phyloP scores from a whole-genome alignment of 345 rosid genomes.

The Sapria himalayana region DNA sequence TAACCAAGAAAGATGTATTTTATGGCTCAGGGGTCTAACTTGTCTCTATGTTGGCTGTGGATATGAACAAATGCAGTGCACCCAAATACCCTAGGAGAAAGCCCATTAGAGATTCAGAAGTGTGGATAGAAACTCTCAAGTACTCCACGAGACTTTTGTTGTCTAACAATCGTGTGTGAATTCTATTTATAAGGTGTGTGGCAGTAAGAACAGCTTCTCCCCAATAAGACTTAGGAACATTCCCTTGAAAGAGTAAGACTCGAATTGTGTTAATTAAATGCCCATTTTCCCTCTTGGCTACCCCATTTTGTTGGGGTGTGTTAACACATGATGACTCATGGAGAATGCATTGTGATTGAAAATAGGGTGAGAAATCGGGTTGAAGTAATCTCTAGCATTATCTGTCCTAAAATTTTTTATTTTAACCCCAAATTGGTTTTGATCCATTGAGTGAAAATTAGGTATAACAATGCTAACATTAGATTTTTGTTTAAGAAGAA shows the following conservation, averaged over 20 bases:
- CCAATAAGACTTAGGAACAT: not conserved
- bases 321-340: not conserved
- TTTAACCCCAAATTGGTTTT: not conserved
- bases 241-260: not conserved
- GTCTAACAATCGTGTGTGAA: not conserved
- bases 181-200: not conserved
- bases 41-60: not conserved
- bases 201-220: not conserved
- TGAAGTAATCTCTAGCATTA: not conserved
- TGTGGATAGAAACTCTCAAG: not conserved
- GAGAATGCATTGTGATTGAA: not conserved
- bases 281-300: not conserved
- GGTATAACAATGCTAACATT: not conserved
- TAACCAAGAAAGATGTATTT: too few species aligned
- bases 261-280: not conserved
- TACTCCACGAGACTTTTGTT: not conserved
- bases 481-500: not conserved
- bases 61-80: not conserved
- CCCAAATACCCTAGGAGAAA: not conserved
- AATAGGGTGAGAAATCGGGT: not conserved
- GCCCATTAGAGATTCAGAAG: not conserved
- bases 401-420: not conserved
- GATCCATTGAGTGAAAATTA: not conserved
- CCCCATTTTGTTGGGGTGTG: not conserved
- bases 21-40: not conserved